Evolutionary conservation across 768 basidiomycete species (phyloP).

Genomic region (Panaeolus papilionaceus): DNA sequence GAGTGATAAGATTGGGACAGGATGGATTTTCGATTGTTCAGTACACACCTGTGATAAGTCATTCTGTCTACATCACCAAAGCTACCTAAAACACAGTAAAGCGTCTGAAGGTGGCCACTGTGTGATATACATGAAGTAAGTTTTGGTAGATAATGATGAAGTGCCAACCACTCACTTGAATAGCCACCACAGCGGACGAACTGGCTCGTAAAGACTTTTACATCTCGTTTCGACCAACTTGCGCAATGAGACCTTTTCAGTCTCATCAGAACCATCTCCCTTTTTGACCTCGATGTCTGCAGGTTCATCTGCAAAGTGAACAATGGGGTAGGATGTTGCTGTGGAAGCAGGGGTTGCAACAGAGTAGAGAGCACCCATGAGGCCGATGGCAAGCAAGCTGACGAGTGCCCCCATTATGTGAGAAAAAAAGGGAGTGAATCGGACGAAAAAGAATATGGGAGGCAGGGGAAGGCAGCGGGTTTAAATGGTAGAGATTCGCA

Average conservation of each 20-base stretch:
- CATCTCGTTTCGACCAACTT: conserved; percentile 48
- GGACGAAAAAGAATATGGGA: conserved; percentile 15
- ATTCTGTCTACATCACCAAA: conserved; percentile 63
- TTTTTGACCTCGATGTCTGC: conserved; percentile 41
- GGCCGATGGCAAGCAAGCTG: conserved; percentile 35
- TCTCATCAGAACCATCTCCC: conserved; percentile 34
- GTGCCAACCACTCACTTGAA: conserved; percentile 43
- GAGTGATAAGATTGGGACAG: conserved; percentile 11
- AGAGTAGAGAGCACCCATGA: conserved; percentile 45
- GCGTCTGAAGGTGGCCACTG: conserved; percentile 71
- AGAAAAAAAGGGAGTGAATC: conserved; percentile 8
- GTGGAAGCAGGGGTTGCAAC: conserved; percentile 28
- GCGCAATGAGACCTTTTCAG: conserved; percentile 45
- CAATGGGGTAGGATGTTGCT: conserved; percentile 31
- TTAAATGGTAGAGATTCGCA: background rate
- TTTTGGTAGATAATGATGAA: conserved; percentile 1
- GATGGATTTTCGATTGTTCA: background rate
- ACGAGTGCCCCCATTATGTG: conserved; percentile 31
- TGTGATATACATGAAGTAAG: background rate
- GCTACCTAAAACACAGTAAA: conserved; percentile 64
- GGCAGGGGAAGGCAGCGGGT: conserved; percentile 8
- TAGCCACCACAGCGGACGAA: conserved; percentile 57
- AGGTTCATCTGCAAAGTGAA: conserved; percentile 49
- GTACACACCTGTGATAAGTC: conserved; percentile 57
- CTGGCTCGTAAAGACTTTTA: conserved; percentile 46